A percentile compares a stretch with the other conserved stretches of the same genome.
phyloP scores from a whole-genome alignment of 441 rosid species.

The Biscutella auriculata region DNA sequence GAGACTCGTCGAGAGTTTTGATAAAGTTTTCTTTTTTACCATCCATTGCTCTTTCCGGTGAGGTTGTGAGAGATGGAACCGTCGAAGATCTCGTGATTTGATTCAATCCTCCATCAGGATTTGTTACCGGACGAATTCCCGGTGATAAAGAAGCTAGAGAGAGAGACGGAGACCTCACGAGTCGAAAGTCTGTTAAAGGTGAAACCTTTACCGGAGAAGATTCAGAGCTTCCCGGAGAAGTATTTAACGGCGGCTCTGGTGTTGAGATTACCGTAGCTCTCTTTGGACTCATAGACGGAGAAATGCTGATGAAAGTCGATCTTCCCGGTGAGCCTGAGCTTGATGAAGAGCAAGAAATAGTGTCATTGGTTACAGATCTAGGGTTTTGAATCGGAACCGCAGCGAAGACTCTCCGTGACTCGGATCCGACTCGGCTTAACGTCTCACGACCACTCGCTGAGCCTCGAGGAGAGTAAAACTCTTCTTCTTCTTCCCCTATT shows the following conservation, averaged over 20 bases:
- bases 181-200: conserved; percentile 17
- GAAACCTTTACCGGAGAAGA: conserved; percentile 17
- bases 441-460: conserved; percentile 53
- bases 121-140: conserved; percentile 3
- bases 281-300: conserved; percentile 62
- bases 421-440: conserved; percentile 37
- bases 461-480: conserved; percentile 81
- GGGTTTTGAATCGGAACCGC: conserved; percentile 21
- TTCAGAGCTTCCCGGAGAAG: conserved; percentile 6
- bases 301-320: conserved; percentile 62
- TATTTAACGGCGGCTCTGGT: conserved; percentile 11
- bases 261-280: conserved; percentile 32
- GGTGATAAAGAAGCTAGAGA: conserved; percentile 21
- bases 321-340: conserved; percentile 35
- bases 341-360: conserved; percentile 53
- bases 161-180: conserved; percentile 18
- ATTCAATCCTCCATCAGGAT: conserved; percentile 4
- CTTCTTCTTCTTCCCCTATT: conserved; percentile 50
- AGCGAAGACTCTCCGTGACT: neutral
- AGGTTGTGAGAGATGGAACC: conserved; percentile 31
- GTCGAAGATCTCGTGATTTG: conserved; percentile 20
- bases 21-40: conserved; percentile 20
- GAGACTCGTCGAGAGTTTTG: conserved; percentile 22
- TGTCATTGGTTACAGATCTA: conserved; percentile 35
- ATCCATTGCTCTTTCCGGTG: conserved; percentile 28